phyloP scores from a whole-genome alignment of 2,329 filamentous ascomycete genomes.

The Cytospora chrysosperma region DNA sequence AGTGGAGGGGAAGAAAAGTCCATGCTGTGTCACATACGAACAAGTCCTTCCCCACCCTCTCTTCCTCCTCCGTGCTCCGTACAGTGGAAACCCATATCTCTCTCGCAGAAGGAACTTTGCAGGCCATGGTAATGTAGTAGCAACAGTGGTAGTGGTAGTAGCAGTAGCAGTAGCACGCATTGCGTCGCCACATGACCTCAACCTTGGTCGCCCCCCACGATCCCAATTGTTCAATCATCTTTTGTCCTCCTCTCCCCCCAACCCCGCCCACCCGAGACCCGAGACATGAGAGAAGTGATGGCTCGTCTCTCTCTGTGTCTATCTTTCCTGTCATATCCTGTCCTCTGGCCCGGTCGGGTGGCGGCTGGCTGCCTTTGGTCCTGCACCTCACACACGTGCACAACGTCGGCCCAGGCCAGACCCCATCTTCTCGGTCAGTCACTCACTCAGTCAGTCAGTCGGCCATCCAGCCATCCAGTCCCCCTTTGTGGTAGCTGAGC shows the following conservation, averaged over 20 bases:
- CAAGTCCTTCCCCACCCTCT: too few relatives aligned
- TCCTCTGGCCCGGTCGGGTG: conserved; percentile 3
- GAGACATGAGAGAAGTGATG: neutral
- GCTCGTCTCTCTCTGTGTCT: neutral
- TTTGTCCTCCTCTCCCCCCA: neutral
- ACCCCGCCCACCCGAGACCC: neutral
- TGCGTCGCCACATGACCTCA: conserved; percentile 10
- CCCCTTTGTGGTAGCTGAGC: conserved; percentile 20
- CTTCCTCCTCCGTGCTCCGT: neutral
- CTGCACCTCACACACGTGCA: conserved; percentile 4
- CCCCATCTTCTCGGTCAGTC: conserved; percentile 1
- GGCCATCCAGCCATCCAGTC: too few relatives aligned
- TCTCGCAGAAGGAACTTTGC: neutral
- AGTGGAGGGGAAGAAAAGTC: neutral
- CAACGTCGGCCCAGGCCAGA: too few relatives aligned
- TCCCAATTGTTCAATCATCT: conserved; percentile 6
- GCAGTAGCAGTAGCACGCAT: too few relatives aligned
- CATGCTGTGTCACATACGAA: conserved; percentile 9
- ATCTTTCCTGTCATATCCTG: neutral
- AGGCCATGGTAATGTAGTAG: neutral
- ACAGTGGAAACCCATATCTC: neutral
- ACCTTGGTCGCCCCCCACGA: neutral
- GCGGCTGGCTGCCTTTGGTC: conserved; percentile 9
- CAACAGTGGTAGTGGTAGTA: too few relatives aligned
- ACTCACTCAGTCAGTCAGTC: too few relatives aligned